These are phyloP conservation scores for Stevia rebaudiana DNA, from an alignment of 140 eudicot genomes.

Conservation along the genomic window DNA sequence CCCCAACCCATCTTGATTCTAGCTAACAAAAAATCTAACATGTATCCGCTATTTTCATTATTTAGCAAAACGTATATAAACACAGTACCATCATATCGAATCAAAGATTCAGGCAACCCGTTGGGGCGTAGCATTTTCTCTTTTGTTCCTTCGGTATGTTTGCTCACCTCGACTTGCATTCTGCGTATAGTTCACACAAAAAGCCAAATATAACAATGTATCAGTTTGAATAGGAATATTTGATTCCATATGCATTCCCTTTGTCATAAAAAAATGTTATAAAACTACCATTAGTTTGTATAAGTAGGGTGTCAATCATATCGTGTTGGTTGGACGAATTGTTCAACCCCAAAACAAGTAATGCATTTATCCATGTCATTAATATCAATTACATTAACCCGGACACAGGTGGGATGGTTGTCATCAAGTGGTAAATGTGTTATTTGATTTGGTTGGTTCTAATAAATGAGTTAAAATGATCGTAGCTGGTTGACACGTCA, in stretches of 20 bases:
- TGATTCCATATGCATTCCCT: too few relatives aligned
- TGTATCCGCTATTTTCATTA: not conserved
- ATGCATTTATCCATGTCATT: too few relatives aligned
- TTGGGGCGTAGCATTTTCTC: conserved; percentile 79
- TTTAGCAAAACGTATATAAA: not conserved
- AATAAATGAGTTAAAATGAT: too few relatives aligned
- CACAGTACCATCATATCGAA: conserved; percentile 82
- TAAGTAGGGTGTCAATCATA: too few relatives aligned
- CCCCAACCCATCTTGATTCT: too few relatives aligned
- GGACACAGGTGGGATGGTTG: not conserved
- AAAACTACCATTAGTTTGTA: too few relatives aligned
- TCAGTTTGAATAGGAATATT: too few relatives aligned
- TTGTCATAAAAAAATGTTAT: too few relatives aligned
- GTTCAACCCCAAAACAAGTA: too few relatives aligned
- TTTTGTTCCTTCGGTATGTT: conserved; percentile 87
- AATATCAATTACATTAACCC: too few relatives aligned
- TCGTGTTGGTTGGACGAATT: too few relatives aligned
- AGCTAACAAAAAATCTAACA: too few relatives aligned
- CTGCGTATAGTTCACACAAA: conserved; percentile 27
- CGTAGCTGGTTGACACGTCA: not conserved
- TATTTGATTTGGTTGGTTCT: not conserved
- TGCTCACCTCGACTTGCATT: conserved; percentile 99
- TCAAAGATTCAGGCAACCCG: conserved; percentile 91
- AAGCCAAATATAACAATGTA: not conserved
- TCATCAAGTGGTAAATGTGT: not conserved